Percentiles rank a stretch among this genome's conserved stretches.
Evolutionary conservation across 2,329 filamentous ascomycete species (phyloP).

Genomic region (Sporothrix variecibatus): DNA sequence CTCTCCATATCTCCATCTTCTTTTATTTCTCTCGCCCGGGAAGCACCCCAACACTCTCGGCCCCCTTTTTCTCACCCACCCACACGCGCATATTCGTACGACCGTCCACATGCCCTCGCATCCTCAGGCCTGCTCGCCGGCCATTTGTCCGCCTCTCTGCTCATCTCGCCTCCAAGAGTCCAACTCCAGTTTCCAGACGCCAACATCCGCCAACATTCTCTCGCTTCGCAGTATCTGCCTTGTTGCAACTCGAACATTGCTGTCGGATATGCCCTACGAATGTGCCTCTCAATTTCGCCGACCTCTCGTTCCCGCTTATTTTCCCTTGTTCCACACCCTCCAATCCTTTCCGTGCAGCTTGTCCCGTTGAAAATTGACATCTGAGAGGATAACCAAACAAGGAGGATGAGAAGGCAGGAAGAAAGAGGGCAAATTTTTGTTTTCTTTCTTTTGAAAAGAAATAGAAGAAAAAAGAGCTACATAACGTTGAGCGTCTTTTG

Average conservation of each 20-base stretch:
- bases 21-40: background rate
- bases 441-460: background rate
- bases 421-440: background rate
- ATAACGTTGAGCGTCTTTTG: background rate
- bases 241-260: constrained; percentile 7
- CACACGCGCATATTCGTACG: constrained; percentile 3
- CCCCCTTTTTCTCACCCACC: constrained; percentile 5
- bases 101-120: background rate
- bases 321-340: constrained; percentile 1
- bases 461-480: background rate
- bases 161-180: background rate
- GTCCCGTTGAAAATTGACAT: background rate
- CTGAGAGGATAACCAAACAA: background rate
- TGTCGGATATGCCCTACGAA: background rate
- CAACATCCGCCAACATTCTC: constrained; percentile 6
- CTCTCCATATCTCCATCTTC: background rate
- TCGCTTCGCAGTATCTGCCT: background rate
- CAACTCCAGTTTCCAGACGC: background rate
- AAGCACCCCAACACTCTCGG: background rate
- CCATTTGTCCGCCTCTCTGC: constrained; percentile 8
- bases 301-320: background rate
- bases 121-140: background rate
- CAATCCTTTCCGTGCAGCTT: background rate
- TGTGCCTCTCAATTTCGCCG: background rate
- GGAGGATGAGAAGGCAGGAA: background rate